Evolutionary conservation across 2,329 filamentous ascomycete species (phyloP), one percentile per base, ranked within the genome.

Genomic region (Pseudogymnoascus sp.): DNA sequence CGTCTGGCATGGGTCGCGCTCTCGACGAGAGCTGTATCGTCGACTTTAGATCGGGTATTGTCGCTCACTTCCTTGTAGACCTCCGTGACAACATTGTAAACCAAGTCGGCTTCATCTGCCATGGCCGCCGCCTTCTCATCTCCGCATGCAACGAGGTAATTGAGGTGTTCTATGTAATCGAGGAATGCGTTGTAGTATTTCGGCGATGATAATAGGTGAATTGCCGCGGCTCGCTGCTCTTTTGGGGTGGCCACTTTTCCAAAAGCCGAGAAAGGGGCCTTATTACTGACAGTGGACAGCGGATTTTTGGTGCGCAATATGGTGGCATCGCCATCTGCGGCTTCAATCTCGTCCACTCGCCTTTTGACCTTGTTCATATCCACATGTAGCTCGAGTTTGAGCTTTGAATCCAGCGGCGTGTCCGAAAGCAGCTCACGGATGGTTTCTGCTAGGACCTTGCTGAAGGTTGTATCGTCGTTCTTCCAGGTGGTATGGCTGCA

Each of bases 131-230:
- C 49, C 49, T 55, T 55, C 8, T 55, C 49, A 21, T 55, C 49
- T 21, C 49, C 49, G 33, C 49, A 55, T 7, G 49, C n/a, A 35
- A 55, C 49, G 28, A 55, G 49, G 49, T 55, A 55, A 18, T 35
- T 55, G 28, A 55, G 49, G 28, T 55, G 49, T 5, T 55, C 49
- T 18, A 55, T 33, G n/a, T 55, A 55, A 21, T 55, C 49, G n/a
- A 55, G 49, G 28, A 55, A 55, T 16, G 9, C 49, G 49, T 55
- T 55, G 49, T 55, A 55, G 49, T 55, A 55, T 33, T 55, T 55
- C 16, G 49, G 49, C 49, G 49, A 18, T 21, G 49, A 55, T 8
- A 55, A 14, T n/a, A 55, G 49, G 49, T 55, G 49, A 21, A 55
- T 55, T 7, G 49, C n/a, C 18, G 28, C 9, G 16, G 49, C 49